Evolutionary conservation across 2,329 filamentous ascomycete species (phyloP), one percentile per base, ranked within the genome.

Genomic region (Cladosporium sphaerospermum): DNA sequence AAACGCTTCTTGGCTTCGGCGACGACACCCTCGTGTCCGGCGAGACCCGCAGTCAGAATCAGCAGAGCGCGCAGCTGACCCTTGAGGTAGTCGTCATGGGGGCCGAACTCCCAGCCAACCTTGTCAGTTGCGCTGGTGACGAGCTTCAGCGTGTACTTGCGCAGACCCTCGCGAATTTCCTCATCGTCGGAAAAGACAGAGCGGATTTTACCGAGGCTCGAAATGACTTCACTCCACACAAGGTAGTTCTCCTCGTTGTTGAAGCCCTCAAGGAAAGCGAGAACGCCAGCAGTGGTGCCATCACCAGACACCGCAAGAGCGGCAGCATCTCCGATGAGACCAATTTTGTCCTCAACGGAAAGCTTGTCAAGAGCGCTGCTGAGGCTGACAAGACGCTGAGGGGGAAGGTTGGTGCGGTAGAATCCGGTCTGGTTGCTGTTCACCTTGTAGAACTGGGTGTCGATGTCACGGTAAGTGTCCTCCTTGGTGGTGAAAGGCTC

Each of bases 331-430:
- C 89, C 90, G 55, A 96, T 82, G 49, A 96, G 82, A 39, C 89
- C 89, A 62, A 97, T 96, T 75, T 93, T 95, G 73, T 99, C 93
- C 67, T 92, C 83, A 5, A 86, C 84, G 58, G 79, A 88, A 19
- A 99, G 78, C 61, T 84, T 83, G 60, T 88, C 79, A 13, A 90
- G 84, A 62, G 88, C 84, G 50, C 83, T 80, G 54, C 88, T 87
- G 19, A 99, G 83, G 72, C 89, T 89, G 37, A 81, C 81, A 39
- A 99, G 79, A 45, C 92, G 84, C 58, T 82, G 78, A n/a, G 89
- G 84, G 4, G 93, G 89, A 67, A 97, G 95, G 72, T 95, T 96
- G 45, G 92, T 93, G 56, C 91, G 83, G 74, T 95, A 97, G 72
- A 88, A 96, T 23, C 90, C 92, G 48, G 85, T 90, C 54, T 92